Evolutionary conservation across 768 basidiomycete species (phyloP), one percentile per base, ranked within the genome.

Genomic region (Rhizopogon rudus): DNA sequence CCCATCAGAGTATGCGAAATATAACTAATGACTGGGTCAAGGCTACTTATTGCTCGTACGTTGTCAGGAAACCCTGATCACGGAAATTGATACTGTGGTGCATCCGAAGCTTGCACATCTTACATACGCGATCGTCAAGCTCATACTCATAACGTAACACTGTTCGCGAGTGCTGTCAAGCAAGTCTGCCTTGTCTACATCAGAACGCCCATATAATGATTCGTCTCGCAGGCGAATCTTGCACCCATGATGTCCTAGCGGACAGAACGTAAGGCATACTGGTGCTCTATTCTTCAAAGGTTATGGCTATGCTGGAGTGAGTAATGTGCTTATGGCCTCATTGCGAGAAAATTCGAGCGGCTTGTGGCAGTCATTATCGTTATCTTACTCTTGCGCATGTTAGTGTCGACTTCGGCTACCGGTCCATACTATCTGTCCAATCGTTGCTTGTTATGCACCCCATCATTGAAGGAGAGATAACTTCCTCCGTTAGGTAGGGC

Each of bases 371-470:
- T 12, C 25, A 13, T 22, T 6, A 14, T 50, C 28, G 28, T 29
- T 20, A 5, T 10, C 17, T 33, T 4, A 22, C 28, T 17, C 40
- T n/a, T 17, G 6, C 16, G 13, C 55, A 56, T 51, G 0, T 14
- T 61, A 93, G 95, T 58, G 86, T 98, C 40, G 96, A 99, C 67
- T 98, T 95, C 2, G 96, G 96, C 0, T 98, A 97, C 66, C 89
- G 96, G 25, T 95, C 92, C 5, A 95, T 87, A 3, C 86, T 93
- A 59, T 97, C 94, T 16, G 96, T 98, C 3, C 96, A 98, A 69
- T 93, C 91, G 1, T 95, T 93, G n/a, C 82, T 99, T 28, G 93
- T 96, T 12, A 99, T 99, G 95, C 92, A 96, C 65, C 94, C 87
- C 8, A 91, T 93, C 61, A 33, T 84, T 81, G 72, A 95, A 94